phyloP scores from a whole-genome alignment of 352 stramenopile genomes.

The Halophytophthora polymorphica region DNA sequence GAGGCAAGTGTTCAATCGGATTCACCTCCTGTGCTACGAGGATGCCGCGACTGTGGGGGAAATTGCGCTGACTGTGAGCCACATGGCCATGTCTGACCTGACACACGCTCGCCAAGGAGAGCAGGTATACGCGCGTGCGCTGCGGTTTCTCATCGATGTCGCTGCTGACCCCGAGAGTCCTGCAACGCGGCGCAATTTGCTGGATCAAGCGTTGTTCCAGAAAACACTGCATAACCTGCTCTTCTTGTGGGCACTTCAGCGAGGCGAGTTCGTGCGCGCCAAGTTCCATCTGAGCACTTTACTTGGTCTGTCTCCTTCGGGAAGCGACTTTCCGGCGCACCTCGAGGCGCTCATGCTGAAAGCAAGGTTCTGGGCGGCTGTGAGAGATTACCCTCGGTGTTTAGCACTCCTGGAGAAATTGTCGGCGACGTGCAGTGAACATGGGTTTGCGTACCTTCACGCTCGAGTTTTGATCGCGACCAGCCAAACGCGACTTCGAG shows the following conservation, averaged over 20 bases:
- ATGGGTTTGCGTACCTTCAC: slow-evolving; percentile 41
- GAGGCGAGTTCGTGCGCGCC: slow-evolving; percentile 37
- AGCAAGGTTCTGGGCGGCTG: slow-evolving; percentile 26
- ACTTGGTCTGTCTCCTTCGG: slow-evolving; percentile 37
- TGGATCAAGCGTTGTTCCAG: slow-evolving; percentile 39
- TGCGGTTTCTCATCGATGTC: slow-evolving; percentile 35
- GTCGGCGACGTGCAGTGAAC: slow-evolving; percentile 36
- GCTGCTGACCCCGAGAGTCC: slow-evolving; percentile 1
- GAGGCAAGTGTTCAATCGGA: slow-evolving; percentile 37
- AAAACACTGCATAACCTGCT: slow-evolving; percentile 49
- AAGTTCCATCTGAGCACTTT: slow-evolving; percentile 44
- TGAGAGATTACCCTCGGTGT: slow-evolving; percentile 33
- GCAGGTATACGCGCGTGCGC: slow-evolving; percentile 27
- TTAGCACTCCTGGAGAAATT: slow-evolving; percentile 40
- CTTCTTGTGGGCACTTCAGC: slow-evolving; percentile 46
- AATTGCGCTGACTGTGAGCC: slow-evolving; percentile 48
- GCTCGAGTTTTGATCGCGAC: slow-evolving; percentile 49
- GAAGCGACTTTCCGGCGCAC: slow-evolving; percentile 43
- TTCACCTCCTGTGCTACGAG: slow-evolving; percentile 56
- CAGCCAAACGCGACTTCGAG: slow-evolving; percentile 33
- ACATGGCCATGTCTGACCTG: slow-evolving; percentile 35
- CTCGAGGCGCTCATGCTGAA: slow-evolving; percentile 40
- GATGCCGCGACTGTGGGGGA: slow-evolving; percentile 46
- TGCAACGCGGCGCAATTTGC: slow-evolving; percentile 15
- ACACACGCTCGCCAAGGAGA: slow-evolving; percentile 4